Evolutionary conservation across 2,329 filamentous ascomycete species (phyloP).

Genomic region (Thermoascus crustaceus): DNA sequence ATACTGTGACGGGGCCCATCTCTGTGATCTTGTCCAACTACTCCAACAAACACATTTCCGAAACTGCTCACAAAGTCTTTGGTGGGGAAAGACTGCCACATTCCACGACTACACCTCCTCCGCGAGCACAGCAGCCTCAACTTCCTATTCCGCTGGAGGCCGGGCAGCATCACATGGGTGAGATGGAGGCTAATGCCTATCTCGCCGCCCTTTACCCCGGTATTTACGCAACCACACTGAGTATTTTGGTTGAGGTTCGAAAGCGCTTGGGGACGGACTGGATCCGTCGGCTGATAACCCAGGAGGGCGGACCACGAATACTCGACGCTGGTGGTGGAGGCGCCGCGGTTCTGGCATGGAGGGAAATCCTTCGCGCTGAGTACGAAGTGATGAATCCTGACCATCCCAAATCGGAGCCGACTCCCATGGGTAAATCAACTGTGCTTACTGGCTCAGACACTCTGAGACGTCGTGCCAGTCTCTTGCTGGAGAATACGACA

Average conservation of each 20-base stretch:
- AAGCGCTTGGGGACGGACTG: conserved; percentile 52
- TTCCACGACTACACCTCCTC: conserved; percentile 62
- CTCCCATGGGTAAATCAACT: conserved; percentile 60
- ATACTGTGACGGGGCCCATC: conserved; percentile 63
- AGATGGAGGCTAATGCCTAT: conserved; percentile 54
- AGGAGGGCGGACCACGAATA: conserved; percentile 49
- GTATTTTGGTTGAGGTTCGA: conserved; percentile 51
- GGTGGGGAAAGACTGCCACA: conserved; percentile 69
- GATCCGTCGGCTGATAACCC: conserved; percentile 48
- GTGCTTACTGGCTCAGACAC: conserved; percentile 70
- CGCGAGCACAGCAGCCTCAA: conserved; percentile 43
- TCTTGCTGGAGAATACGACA: conserved; percentile 76
- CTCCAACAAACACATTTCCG: conserved; percentile 65
- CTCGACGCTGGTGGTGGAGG: conserved; percentile 56
- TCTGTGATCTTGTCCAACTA: conserved; percentile 58
- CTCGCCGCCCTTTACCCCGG: conserved; percentile 54
- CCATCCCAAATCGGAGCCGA: conserved; percentile 31
- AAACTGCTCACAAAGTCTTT: conserved; percentile 64
- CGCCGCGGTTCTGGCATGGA: conserved; percentile 54
- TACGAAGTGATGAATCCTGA: conserved; percentile 60
- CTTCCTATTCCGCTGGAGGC: conserved; percentile 51
- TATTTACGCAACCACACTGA: conserved; percentile 50
- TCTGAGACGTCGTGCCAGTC: conserved; percentile 66
- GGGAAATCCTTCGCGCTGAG: conserved; percentile 69
- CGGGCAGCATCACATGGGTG: conserved; percentile 48